A percentile compares a stretch with the other conserved stretches of the same genome.
phyloP scores from a whole-genome alignment of 1,284 basidiomycete genomes.

The Xanthoconium separans region DNA sequence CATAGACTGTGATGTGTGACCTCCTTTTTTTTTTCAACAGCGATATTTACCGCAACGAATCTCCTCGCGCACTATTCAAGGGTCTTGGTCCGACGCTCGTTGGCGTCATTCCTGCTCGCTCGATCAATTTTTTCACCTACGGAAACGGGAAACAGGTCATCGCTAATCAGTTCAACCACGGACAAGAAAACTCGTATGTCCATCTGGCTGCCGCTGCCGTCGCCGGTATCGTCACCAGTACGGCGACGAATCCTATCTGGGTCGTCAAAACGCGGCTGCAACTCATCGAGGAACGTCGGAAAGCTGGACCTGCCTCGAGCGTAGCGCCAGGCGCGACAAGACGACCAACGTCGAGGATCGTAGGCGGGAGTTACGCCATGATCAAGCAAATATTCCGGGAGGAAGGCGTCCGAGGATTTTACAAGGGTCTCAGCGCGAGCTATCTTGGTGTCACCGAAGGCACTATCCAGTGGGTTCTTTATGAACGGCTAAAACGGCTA shows the following conservation, averaged over 20 bases:
- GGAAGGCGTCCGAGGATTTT: slow-evolving; percentile 88
- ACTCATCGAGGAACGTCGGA: slow-evolving; percentile 44
- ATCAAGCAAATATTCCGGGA: slow-evolving; percentile 74
- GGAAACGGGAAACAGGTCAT: slow-evolving; percentile 95
- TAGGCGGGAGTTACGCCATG: slow-evolving; percentile 61
- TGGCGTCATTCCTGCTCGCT: slow-evolving; percentile 92
- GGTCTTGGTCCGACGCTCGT: slow-evolving; percentile 94
- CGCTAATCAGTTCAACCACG: slow-evolving; percentile 79
- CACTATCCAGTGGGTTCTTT: slow-evolving; percentile 97
- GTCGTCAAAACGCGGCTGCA: slow-evolving; percentile 97
- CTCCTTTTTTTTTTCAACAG: slow-evolving; percentile 42
- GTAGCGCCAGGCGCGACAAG: not conserved
- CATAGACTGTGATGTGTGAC: not conserved
- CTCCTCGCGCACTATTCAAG: slow-evolving; percentile 88
- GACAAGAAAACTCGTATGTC: slow-evolving; percentile 81
- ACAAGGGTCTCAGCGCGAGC: slow-evolving; percentile 93
- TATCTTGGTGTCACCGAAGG: slow-evolving; percentile 96
- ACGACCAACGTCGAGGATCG: slow-evolving; percentile 22
- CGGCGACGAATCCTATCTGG: slow-evolving; percentile 97
- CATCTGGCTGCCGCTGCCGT: slow-evolving; percentile 86
- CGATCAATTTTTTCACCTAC: slow-evolving; percentile 98
- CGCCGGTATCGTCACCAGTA: slow-evolving; percentile 85
- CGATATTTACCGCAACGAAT: slow-evolving; percentile 90
- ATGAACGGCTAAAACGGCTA: slow-evolving; percentile 80
- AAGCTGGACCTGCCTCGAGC: not conserved